A percentile compares a stretch with the other conserved stretches of the same genome.
These are phyloP conservation scores for Xerocomellus chrysenteron DNA, from an alignment of 768 basidiomycete genomes.

Conservation along the genomic window DNA sequence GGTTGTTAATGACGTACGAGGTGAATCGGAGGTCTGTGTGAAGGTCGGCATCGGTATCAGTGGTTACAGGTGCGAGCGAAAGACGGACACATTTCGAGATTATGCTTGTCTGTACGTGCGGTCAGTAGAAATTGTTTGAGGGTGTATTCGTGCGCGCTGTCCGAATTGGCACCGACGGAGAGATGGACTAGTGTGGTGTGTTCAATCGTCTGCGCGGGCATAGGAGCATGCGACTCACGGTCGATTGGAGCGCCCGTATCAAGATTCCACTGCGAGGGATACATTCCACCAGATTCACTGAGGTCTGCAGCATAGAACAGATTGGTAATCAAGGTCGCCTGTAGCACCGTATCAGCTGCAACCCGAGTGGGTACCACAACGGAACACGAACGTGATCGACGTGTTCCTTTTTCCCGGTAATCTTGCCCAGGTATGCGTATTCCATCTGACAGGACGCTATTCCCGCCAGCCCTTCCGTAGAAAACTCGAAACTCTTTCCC, in stretches of 20 bases:
- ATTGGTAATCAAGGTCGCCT: constrained; percentile 53
- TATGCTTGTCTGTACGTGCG: constrained; percentile 56
- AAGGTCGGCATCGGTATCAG: constrained; percentile 28
- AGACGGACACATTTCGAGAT: constrained; percentile 65
- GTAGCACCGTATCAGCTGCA: neutral
- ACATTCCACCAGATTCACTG: constrained; percentile 53
- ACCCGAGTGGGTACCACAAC: neutral
- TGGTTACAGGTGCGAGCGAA: no score
- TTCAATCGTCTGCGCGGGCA: neutral
- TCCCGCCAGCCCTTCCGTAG: constrained; percentile 59
- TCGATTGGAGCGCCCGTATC: constrained; percentile 42
- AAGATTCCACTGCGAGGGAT: constrained; percentile 59
- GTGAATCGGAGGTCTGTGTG: constrained; percentile 57
- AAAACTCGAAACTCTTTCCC: neutral
- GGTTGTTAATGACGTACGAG: constrained; percentile 56
- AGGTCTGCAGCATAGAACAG: constrained; percentile 47
- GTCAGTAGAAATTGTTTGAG: constrained; percentile 72
- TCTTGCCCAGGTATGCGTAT: constrained; percentile 78
- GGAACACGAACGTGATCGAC: constrained; percentile 49
- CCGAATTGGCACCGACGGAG: constrained; percentile 62
- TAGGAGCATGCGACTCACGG: constrained; percentile 36
- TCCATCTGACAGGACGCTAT: constrained; percentile 80
- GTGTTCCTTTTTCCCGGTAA: constrained; percentile 68
- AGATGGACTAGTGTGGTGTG: constrained; percentile 32
- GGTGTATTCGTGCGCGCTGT: constrained; percentile 76